Conservation (phyloP, 306 rosid genomes). For the Malus fusca region DNA sequence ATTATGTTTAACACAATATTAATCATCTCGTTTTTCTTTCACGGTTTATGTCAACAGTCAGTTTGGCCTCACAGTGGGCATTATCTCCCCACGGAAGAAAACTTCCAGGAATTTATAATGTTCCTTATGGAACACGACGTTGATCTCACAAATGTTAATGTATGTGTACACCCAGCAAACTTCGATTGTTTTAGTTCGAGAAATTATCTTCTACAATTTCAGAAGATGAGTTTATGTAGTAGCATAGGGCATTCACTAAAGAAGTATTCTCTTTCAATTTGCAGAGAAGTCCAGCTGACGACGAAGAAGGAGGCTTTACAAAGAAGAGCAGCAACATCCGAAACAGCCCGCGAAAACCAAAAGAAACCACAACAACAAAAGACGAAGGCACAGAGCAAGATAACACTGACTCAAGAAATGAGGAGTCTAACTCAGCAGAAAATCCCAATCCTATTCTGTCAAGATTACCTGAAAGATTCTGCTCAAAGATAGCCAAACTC, state of each 20-base stretch:
- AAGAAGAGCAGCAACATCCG: slow-evolving; percentile 13
- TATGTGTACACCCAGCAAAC: slow-evolving; percentile 36
- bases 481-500: slow-evolving; percentile 47
- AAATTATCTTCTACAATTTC: background rate
- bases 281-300: slow-evolving; percentile 53
- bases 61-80: slow-evolving; percentile 98
- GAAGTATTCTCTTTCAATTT: background rate
- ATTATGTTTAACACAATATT: background rate
- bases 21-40: slow-evolving; percentile 1
- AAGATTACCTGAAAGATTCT: slow-evolving; percentile 36
- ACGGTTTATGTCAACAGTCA: slow-evolving; percentile 32
- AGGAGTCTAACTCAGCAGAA: slow-evolving; percentile 24
- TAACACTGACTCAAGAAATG: slow-evolving; percentile 18
- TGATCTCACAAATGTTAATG: slow-evolving; percentile 71
- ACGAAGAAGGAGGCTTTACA: slow-evolving; percentile 35
- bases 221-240: background rate
- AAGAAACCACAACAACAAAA: slow-evolving; percentile 9
- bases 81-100: slow-evolving; percentile 82
- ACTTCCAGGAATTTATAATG: slow-evolving; percentile 55
- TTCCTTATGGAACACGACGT: slow-evolving; percentile 55
- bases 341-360: slow-evolving; percentile 22
- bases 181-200: background rate
- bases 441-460: slow-evolving; percentile 21
- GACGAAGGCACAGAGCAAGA: slow-evolving; percentile 12
- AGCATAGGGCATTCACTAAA: background rate